Evolutionary conservation across 805 yeast species (phyloP), one percentile per base, ranked within the genome.

Genomic region (Starmerella sp.): DNA sequence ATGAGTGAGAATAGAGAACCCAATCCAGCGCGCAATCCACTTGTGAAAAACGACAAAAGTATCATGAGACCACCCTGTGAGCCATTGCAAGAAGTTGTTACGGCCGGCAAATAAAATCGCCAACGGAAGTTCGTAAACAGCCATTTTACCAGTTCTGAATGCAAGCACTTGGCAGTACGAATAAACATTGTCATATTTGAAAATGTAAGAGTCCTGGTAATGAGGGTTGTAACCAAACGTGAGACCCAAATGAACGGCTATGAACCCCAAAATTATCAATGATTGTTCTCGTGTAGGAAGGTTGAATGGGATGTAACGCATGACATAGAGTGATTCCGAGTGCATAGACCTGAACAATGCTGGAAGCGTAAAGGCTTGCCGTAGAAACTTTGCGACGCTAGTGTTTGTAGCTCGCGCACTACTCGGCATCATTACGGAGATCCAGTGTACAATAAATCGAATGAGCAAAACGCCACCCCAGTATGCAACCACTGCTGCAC

Each of bases 21-120:
- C 69, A 60, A 76, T 68, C 0, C 75, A 69, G 57, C 82, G 73
- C 1, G 84, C 82, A 48, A 74, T 66, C 83, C 84, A 80, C 65
- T 76, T 80, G 68, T 84, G 91, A 61, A 75, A 77, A 45, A 72
- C 69, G 56, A 78, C 70, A 69, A 83, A 83, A 3, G 80, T 72
- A 7, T 80, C 66, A 59, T 75, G 80, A 0, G 77, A 65, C 68
- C 82, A 72, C 1, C 86, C 84, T 1, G 85, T 75, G 10, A 81
- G 55, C 63, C 70, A 72, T 57, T 76, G 75, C 63, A 83, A 70
- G 39, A 84, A 77, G 64, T 82, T 84, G 63, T 83, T 83, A 62
- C 88, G 73, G 34, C 83, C 82, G 11, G 85, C 84, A 67, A 83
- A 82, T 54, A 84, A 68, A 57, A 79, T 76, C 15, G 81, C 65